These are phyloP conservation scores for Talaromyces verruculosus DNA, from an alignment of 2,329 filamentous ascomycete genomes.

Conservation along the genomic window DNA sequence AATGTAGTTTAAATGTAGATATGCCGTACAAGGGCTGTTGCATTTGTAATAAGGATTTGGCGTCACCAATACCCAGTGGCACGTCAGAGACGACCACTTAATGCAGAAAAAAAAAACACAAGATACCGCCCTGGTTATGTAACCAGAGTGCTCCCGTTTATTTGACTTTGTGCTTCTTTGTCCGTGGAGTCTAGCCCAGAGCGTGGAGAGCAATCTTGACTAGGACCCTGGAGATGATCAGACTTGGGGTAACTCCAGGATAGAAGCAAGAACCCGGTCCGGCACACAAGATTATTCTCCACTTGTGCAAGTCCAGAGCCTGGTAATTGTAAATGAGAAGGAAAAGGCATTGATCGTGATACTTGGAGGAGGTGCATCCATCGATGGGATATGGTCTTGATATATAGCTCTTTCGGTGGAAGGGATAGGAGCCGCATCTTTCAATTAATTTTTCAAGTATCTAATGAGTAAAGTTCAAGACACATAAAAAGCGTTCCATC, in stretches of 20 bases:
- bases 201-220: neutral
- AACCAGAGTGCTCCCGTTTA: neutral
- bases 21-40: conserved; percentile 2
- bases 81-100: conserved; percentile 9
- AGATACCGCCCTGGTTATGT: neutral
- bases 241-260: conserved; percentile 3
- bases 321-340: neutral
- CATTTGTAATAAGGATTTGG: conserved; percentile 7
- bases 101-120: neutral
- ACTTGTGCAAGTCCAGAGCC: neutral
- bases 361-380: neutral
- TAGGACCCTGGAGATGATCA: neutral
- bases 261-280: conserved; percentile 8
- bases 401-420: neutral
- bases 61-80: neutral
- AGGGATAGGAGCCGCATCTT: neutral
- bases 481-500: neutral
- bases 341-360: neutral
- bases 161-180: conserved; percentile 1
- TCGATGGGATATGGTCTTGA: neutral
- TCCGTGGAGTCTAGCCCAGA: conserved; percentile 3
- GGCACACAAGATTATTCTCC: neutral
- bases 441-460: neutral
- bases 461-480: neutral
- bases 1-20: neutral